Percentiles rank a stretch among this genome's conserved stretches.
phyloP scores from a whole-genome alignment of 2,329 filamentous ascomycete species.

The Diplocarpon mali region DNA sequence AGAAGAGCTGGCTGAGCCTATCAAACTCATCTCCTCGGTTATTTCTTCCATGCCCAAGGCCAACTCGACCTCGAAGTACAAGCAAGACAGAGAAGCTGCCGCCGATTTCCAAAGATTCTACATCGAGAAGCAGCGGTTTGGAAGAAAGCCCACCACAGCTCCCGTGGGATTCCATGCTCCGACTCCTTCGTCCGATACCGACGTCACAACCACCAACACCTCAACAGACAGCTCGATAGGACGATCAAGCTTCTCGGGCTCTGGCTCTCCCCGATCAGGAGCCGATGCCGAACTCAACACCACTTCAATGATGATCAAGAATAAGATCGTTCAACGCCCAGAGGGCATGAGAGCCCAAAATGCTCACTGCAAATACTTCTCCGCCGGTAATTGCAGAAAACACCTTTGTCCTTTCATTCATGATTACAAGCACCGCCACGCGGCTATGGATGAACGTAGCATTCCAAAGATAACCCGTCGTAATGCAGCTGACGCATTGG shows the following conservation, averaged over 20 bases:
- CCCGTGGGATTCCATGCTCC: not conserved
- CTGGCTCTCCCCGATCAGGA: not conserved
- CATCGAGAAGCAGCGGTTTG: not conserved
- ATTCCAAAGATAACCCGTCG: not conserved
- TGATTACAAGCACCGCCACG: not conserved
- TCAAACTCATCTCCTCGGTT: too few relatives aligned
- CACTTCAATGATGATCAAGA: not conserved
- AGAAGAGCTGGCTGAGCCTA: too few relatives aligned
- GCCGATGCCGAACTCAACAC: not conserved
- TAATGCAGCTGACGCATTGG: not conserved
- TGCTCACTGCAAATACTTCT: not conserved
- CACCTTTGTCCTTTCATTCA: not conserved
- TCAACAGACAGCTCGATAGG: not conserved
- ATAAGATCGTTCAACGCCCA: not conserved
- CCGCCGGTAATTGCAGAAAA: not conserved
- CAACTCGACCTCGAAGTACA: not conserved
- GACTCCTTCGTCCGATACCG: not conserved
- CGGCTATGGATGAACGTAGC: not conserved
- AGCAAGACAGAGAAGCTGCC: not conserved
- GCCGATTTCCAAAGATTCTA: not conserved
- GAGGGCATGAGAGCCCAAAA: not conserved
- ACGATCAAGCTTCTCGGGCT: not conserved
- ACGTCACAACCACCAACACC: not conserved
- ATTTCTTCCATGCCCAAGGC: not conserved
- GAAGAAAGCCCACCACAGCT: not conserved